Conservation (phyloP, 1,139 yeast species). For the Yarrowia galli region DNA sequence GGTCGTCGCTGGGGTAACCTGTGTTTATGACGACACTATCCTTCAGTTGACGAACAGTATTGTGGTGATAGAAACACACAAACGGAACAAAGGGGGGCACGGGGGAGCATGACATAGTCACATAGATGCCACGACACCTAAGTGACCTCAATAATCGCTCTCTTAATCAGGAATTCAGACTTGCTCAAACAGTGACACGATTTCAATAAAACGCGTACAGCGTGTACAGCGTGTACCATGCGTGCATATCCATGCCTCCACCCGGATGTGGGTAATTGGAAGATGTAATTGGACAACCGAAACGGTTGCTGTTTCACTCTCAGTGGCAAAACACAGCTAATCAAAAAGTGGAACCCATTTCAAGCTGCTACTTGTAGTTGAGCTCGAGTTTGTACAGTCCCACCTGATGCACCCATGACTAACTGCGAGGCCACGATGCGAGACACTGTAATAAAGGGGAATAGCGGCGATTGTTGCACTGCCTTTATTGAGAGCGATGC, state of each 20-base stretch:
- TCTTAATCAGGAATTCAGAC: too few species aligned
- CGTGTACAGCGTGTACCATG: constrained; percentile 30
- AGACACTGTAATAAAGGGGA: too few species aligned
- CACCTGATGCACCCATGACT: neutral
- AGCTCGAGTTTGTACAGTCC: too few species aligned
- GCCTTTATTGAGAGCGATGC: neutral
- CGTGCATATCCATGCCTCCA: constrained; percentile 9
- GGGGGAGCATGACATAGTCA: too few species aligned
- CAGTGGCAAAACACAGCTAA: neutral
- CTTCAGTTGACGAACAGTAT: too few species aligned
- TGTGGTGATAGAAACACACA: too few species aligned
- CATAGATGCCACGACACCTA: too few species aligned
- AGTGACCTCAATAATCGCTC: too few species aligned
- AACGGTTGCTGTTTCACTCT: neutral
- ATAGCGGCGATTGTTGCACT: neutral
- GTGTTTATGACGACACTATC: neutral
- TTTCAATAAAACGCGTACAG: constrained; percentile 31
- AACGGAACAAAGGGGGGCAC: too few species aligned
- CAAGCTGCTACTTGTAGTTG: too few species aligned
- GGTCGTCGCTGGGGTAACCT: constrained; percentile 3
- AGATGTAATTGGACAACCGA: neutral
- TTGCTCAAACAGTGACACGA: constrained; percentile 4
- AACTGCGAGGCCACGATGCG: neutral
- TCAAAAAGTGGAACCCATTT: too few species aligned
- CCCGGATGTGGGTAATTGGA: neutral